Evolutionary conservation across 2,329 filamentous ascomycete genomes (phyloP).

Genomic region (Paraconiothyrium sp.): DNA sequence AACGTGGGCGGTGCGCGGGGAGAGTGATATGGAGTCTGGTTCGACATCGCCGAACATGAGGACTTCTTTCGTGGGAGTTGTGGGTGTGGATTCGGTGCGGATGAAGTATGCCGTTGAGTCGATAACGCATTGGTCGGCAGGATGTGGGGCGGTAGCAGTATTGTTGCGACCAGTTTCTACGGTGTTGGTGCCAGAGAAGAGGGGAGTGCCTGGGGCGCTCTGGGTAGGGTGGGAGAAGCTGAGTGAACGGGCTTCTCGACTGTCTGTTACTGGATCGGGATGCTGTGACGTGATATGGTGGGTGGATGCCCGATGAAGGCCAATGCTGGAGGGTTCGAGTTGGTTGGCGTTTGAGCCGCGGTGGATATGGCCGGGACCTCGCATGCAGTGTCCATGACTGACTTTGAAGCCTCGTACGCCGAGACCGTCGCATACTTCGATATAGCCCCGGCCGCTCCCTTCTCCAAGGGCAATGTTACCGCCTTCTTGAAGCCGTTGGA

Average conservation of each 20-base stretch:
- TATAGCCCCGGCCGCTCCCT: constrained; percentile 81
- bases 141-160: constrained; percentile 24
- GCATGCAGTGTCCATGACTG: constrained; percentile 89
- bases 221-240: constrained; percentile 47
- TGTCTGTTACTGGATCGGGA: constrained; percentile 23
- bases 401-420: constrained; percentile 87
- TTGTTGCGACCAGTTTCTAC: constrained; percentile 31
- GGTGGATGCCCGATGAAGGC: constrained; percentile 31
- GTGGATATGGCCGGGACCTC: constrained; percentile 59
- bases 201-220: constrained; percentile 49
- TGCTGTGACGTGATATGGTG: constrained; percentile 21
- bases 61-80: constrained; percentile 67
- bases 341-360: constrained; percentile 55
- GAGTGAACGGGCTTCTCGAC: constrained; percentile 41
- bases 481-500: constrained; percentile 86
- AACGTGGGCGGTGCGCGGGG: constrained; percentile 80
- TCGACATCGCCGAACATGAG: constrained; percentile 97
- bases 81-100: constrained; percentile 66
- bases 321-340: constrained; percentile 45
- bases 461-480: constrained; percentile 85
- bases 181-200: constrained; percentile 26
- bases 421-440: constrained; percentile 88
- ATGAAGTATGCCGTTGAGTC: constrained; percentile 96
- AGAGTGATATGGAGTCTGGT: constrained; percentile 84
- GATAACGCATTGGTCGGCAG: constrained; percentile 69